These are phyloP conservation scores for Ophiocordyceps sinensis DNA, from an alignment of 2,329 filamentous ascomycete species.

Conservation along the genomic window DNA sequence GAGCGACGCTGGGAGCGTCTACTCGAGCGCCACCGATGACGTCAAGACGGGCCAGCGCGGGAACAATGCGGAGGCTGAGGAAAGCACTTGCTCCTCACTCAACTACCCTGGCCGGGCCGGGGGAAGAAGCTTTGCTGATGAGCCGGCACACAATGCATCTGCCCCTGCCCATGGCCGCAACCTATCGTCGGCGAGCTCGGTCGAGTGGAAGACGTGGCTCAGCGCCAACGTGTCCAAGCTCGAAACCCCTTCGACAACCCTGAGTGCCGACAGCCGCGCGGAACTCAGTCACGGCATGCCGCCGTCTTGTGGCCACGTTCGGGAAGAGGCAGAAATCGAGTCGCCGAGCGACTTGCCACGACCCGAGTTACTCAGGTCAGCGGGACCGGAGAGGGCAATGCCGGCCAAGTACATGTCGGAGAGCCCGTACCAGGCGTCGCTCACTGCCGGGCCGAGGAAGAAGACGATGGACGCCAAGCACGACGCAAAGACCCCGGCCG, in stretches of 20 bases:
- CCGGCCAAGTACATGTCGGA: constrained; percentile 1
- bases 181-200: constrained; percentile 28
- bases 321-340: constrained; percentile 36
- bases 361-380: background rate
- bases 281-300: constrained; percentile 1
- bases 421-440: background rate
- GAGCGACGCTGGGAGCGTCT: constrained; percentile 33
- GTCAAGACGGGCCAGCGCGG: constrained; percentile 2
- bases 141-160: constrained; percentile 3
- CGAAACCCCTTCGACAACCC: constrained; percentile 14
- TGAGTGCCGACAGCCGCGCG: constrained; percentile 1
- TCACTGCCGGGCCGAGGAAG: background rate
- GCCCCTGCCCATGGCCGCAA: constrained; percentile 15
- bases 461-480: background rate
- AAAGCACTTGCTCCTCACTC: too few relatives aligned
- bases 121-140: constrained; percentile 2
- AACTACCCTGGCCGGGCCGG: constrained; percentile 3
- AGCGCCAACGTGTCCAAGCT: constrained; percentile 35
- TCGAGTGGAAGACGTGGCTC: constrained; percentile 41
- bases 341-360: constrained; percentile 9
- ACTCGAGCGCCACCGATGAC: constrained; percentile 21
- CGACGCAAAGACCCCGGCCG: background rate
- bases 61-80: background rate
- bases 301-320: constrained; percentile 24
- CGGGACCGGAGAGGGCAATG: background rate